Base-by-base conservation (phyloP, 768 basidiomycete genomes). In the Leccinum pellstonianum region DNA sequence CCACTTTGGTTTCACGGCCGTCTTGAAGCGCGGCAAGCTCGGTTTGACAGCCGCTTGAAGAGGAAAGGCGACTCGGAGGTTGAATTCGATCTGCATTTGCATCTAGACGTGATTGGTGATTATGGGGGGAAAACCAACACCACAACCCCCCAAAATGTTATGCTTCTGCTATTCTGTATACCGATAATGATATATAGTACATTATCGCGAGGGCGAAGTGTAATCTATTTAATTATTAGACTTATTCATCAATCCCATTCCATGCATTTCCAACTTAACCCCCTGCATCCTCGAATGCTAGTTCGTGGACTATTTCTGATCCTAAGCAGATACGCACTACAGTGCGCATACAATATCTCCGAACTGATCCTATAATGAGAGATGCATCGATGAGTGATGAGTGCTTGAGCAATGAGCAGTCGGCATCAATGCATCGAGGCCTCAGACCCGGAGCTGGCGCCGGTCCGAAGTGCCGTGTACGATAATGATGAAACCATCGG, bases 1-100 rank as follows among this genome's bases (percentile, higher is more conserved):
- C 9, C 62, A 63, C 35, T 52, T 66, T 52, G 65, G 65, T 4
- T 52, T 55, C n/a, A 55, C 31, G 9, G 54, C 58, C 7, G 38
- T 59, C 31, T 33, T 62, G 49, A 25, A 60, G 35, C 53, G 58
- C 14, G 54, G 61, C 3, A 55, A 27, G 5, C 61, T 62, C 14
- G 50, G 58, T 5, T 54, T 51, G 15, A 19, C 15, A 9, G 49
- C 25, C 23, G 49, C 49, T 29, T 50, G 17, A 50, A 41, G 17
- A 4, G 9, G 17, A 41, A n/a, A 1, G 2, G 35, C 14, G 33
- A 33, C 33, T 33, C 33, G 12, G 14, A 37, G 35, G 35, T 37
- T 5, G 17, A 2, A 9, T 9, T 17, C 38, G 17, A 41, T 41
- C 8, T 41, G 38, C 38, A 41, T 41, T 0, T 4, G 17, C 4